Percentiles rank a stretch among this genome's conserved stretches.
phyloP scores from a whole-genome alignment of 106 monocot genomes.

The Dendrobium catenatum region DNA sequence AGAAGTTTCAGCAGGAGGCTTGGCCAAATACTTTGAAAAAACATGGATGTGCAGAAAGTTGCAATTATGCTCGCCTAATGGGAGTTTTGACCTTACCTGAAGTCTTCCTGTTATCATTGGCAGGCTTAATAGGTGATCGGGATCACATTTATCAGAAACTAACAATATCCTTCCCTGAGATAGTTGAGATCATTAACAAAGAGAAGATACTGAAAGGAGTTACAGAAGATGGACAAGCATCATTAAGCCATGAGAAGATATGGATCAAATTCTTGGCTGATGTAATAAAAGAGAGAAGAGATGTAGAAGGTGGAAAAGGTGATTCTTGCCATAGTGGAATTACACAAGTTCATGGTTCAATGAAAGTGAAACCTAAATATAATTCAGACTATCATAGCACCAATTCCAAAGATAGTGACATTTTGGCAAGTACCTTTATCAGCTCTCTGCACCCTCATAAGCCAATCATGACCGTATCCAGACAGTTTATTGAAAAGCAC shows the following conservation, averaged over 20 bases:
- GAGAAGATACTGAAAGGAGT: constrained; percentile 5
- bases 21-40: constrained; percentile 9
- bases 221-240: constrained; percentile 10
- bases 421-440: neutral
- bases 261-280: constrained; percentile 63
- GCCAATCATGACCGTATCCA: constrained; percentile 52
- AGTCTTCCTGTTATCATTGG: constrained; percentile 64
- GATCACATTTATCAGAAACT: constrained; percentile 44
- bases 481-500: constrained; percentile 41
- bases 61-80: constrained; percentile 24
- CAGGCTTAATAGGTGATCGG: constrained; percentile 62
- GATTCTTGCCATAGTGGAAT: neutral
- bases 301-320: neutral
- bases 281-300: constrained; percentile 30
- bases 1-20: neutral
- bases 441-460: constrained; percentile 35
- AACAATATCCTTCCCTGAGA: constrained; percentile 23
- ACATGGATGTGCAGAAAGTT: constrained; percentile 11
- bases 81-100: constrained; percentile 68
- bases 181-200: constrained; percentile 8
- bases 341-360: neutral
- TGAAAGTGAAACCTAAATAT: neutral
- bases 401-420: neutral
- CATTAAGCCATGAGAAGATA: constrained; percentile 13
- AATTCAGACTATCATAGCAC: neutral